These are phyloP conservation scores for Cucumis sativus DNA, from an alignment of 306 rosid species.

Conservation along the genomic window Cucumber_9930_V3 NC_026659.2:4567001-4567500, in stretches of 20 bases:
- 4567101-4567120: background rate
- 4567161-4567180: no score
- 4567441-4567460: conserved; percentile 75
- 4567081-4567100: background rate
- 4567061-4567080: background rate
- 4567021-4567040: background rate
- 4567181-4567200: no score
- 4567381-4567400: no score
- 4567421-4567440: conserved; percentile 82
- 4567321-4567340: background rate
- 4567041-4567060: background rate
- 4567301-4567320: background rate
- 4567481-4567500: no score
- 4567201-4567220: no score
- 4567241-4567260: background rate
- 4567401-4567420: no score
- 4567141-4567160: no score
- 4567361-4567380: no score
- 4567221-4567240: background rate
- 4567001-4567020: no score
- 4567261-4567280: background rate
- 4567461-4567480: no score
- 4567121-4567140: no score
- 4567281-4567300: background rate
- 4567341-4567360: background rate